phyloP scores from a whole-genome alignment of 805 yeast species.

The Saccharomycopsis fodiens region DNA sequence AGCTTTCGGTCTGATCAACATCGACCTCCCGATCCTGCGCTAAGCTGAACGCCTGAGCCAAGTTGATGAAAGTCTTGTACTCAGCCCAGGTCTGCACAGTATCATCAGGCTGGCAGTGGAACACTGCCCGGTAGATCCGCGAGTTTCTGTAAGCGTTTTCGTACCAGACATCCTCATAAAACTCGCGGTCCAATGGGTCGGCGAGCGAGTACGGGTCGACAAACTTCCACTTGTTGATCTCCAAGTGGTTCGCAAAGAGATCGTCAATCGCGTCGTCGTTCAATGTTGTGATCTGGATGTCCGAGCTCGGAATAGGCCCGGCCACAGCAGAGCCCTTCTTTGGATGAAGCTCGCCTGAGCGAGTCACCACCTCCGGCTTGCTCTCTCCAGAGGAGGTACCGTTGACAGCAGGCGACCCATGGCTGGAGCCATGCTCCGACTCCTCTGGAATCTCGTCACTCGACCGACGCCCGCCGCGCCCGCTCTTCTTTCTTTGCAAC shows the following conservation, averaged over 20 bases:
- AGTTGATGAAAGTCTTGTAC: constrained; percentile 61
- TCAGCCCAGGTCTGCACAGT: constrained; percentile 85
- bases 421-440: not conserved
- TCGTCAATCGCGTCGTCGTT: constrained; percentile 22
- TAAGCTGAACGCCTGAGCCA: constrained; percentile 47
- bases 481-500: constrained; percentile 2
- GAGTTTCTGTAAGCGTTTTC: constrained; percentile 81
- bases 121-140: constrained; percentile 68
- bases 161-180: constrained; percentile 81
- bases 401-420: not conserved
- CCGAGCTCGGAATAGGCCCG: not conserved
- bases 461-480: not conserved
- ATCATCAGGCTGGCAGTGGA: constrained; percentile 94
- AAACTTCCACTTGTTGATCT: constrained; percentile 31
- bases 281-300: constrained; percentile 30
- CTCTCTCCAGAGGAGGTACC: not conserved
- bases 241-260: constrained; percentile 12
- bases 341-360: not conserved
- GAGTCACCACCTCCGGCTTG: not conserved
- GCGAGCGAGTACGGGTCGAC: constrained; percentile 84
- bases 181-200: constrained; percentile 79
- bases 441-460: not conserved
- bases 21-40: constrained; percentile 27
- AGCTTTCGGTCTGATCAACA: not conserved
- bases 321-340: not conserved